Evolutionary conservation across 2,329 filamentous ascomycete genomes (phyloP), one percentile per base, ranked within the genome.

Genomic region (Laburnicola sp.): DNA sequence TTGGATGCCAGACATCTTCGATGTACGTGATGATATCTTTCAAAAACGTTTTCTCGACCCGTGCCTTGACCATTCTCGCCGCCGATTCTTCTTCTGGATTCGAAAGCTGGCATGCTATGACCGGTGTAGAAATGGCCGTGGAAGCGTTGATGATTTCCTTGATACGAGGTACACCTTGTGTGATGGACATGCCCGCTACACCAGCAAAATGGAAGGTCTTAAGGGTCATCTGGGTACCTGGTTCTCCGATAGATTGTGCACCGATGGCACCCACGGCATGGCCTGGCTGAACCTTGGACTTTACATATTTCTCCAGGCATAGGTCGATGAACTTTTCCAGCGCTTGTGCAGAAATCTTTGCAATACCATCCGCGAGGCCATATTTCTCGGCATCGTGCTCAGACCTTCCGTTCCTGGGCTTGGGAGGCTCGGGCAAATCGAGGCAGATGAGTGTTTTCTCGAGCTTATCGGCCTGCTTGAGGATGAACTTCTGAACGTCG

Each of bases 101-200:
- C 57, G 90, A 82, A 4, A 97, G 80, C 3, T 89, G 87, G 66
- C 94, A 97, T 4, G 84, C 86, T 61, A 99, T 96, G 68, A 99
- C 88, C 0, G 94, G 94, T 0, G 94, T 99, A 72, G 89, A 95
- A 74, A 99, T 99, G 43, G 80, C 79, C 71, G 91, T 96, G 6
- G 91, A 96, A 4, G 94, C 94, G 75, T 99, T 99, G 85, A 99
- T 99, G 62, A 99, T 99, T 80, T 99, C 94, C 77, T 99, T 99
- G 79, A 99, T 99, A 86, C 94, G 93, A 1, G 94, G 94, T 5
- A 99, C 94, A 89, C 94, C 94, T 69, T 97, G 91, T 0, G 94
- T 99, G 69, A 99, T 96, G 82, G 91, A 96, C 94, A 99, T 97
- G 72, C 93, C 93, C 37, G 94, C 94, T 58, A 99, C 94, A 88